Percentiles rank a stretch among this genome's conserved stretches.
Evolutionary conservation across 2,329 filamentous ascomycete genomes (phyloP).

Genomic region (Colletotrichum sublineola): DNA sequence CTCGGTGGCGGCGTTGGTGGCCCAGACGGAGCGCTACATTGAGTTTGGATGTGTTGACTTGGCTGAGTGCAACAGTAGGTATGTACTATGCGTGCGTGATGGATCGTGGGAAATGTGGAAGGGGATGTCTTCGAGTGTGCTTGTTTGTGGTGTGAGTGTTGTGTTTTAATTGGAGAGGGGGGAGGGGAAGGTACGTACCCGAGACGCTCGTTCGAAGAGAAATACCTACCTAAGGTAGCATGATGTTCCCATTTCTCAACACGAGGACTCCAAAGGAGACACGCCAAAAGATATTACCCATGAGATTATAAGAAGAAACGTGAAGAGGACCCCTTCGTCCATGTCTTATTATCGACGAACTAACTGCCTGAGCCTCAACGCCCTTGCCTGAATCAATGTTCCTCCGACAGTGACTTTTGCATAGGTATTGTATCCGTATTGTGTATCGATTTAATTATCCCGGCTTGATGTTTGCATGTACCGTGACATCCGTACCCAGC

Average conservation of each 20-base stretch:
- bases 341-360: not conserved
- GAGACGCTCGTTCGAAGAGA: slow-evolving; percentile 1
- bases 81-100: not conserved
- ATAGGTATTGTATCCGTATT: no score
- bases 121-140: slow-evolving; percentile 26
- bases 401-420: not conserved
- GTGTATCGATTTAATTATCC: no score
- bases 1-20: not conserved
- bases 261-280: not conserved
- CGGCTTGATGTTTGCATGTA: not conserved
- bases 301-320: not conserved
- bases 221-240: no score
- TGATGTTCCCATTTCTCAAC: not conserved
- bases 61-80: slow-evolving; percentile 10
- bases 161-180: not conserved
- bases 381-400: not conserved
- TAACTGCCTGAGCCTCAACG: not conserved
- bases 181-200: slow-evolving; percentile 6
- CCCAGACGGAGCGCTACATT: slow-evolving; percentile 28
- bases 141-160: slow-evolving; percentile 1
- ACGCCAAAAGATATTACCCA: not conserved
- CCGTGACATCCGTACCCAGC: no score
- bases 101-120: slow-evolving; percentile 15
- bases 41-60: slow-evolving; percentile 19
- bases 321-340: slow-evolving; percentile 15